phyloP scores from a whole-genome alignment of 768 basidiomycete species.

The Phaeotremella fagi region DNA sequence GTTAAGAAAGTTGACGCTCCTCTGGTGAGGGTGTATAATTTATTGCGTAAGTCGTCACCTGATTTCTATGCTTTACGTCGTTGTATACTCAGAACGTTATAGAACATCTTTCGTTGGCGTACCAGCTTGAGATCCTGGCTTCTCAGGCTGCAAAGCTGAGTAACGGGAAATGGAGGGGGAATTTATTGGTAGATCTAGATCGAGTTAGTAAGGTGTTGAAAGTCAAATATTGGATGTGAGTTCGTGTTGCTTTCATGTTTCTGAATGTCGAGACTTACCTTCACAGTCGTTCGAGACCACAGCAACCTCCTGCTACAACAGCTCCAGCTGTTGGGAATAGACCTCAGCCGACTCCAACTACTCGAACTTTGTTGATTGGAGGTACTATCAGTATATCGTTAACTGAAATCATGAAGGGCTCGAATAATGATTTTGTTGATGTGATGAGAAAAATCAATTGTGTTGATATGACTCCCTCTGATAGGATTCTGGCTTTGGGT shows the following conservation, averaged over 20 bases:
- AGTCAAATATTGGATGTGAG: conserved; percentile 83
- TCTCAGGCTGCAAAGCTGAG: conserved; percentile 36
- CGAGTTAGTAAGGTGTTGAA: conserved; percentile 64
- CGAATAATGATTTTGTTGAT: conserved; percentile 21
- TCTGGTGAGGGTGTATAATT: conserved; percentile 77
- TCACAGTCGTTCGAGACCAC: conserved; percentile 10
- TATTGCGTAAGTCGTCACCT: conserved; percentile 63
- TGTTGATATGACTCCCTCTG: conserved; percentile 49
- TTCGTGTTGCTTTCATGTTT: conserved; percentile 4
- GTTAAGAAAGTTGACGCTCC: conserved; percentile 70
- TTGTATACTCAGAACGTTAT: background rate
- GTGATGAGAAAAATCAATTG: conserved; percentile 21
- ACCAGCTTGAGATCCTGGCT: conserved; percentile 78
- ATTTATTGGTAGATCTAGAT: conserved; percentile 65
- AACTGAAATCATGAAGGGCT: conserved; percentile 29
- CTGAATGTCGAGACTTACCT: too few species aligned
- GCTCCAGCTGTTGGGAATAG: conserved; percentile 8
- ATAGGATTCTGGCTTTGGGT: conserved; percentile 65
- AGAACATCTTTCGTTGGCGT: conserved; percentile 55
- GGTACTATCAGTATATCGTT: conserved; percentile 72
- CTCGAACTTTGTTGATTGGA: conserved; percentile 52
- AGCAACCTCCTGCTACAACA: background rate
- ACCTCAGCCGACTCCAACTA: conserved; percentile 4
- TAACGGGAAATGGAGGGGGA: conserved; percentile 33
- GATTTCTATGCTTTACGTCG: background rate